Evolutionary conservation across 1,284 basidiomycete species (phyloP), one percentile per base, ranked within the genome.

Genomic region (Trametes versicolor): DNA sequence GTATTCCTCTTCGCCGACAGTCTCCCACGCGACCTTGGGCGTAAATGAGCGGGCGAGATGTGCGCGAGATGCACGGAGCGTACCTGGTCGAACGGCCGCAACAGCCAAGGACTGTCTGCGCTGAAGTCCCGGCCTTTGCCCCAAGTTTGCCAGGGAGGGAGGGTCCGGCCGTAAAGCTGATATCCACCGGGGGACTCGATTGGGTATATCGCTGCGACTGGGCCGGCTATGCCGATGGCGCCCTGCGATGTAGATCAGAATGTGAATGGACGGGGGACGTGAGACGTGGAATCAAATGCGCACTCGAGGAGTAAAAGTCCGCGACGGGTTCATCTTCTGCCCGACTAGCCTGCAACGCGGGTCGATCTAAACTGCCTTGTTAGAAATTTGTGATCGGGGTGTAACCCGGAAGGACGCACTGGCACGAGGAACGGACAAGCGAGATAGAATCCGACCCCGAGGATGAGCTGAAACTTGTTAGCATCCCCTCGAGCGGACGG

Each of bases 101-200:
- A 76, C 2, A 92, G 71, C 87, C 88, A 91, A 2, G 89, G 91
- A 45, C 76, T 78, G 1, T 82, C 80, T 0, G 78, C 67, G 12
- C 66, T 64, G 66, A 89, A 89, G 64, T 84, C 77, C 0, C 69
- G 58, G 0, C 86, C 87, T 49, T 79, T 83, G 0, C 87, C 86
- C 86, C 87, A 89, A 0, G 87, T 84, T 56, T 87, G 82, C 88
- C 88, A 90, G 0, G 83, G 78, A 2, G 89, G 85, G 1, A 90
- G 73, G 2, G 87, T 85, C 19, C 85, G 77, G 0, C 84, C 90
- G 68, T 83, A 88, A 3, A 90, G 77, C 70, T 89, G 88, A 73
- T 90, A 91, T 0, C 88, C 87, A 23, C 89, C 89, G 0, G 89
- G 89, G 4, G 85, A 88, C 59, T 86, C 85, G 49, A 89, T 81